Evolutionary conservation across 768 basidiomycete genomes (phyloP).

Genomic region (Porpolomopsis calyptriformis): DNA sequence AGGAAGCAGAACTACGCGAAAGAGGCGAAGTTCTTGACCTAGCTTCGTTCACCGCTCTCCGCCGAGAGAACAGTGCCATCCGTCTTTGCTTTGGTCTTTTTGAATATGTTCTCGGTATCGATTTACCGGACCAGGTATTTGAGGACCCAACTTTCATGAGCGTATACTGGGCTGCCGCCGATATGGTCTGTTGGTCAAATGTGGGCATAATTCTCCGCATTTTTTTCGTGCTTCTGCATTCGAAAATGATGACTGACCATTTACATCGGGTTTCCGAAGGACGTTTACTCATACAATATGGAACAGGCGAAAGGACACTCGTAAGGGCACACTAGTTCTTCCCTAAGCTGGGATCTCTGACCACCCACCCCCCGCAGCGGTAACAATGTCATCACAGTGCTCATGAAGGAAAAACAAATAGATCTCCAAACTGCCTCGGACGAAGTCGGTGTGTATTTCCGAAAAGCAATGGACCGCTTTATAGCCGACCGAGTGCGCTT

Average conservation of each 20-base stretch:
- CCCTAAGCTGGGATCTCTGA: not conserved
- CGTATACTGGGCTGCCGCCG: constrained; percentile 48
- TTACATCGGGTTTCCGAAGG: not conserved
- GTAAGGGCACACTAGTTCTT: constrained; percentile 3
- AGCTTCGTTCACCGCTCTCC: constrained; percentile 43
- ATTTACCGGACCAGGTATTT: constrained; percentile 53
- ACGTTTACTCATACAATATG: constrained; percentile 36
- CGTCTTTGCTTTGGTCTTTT: constrained; percentile 53
- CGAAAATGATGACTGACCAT: not conserved
- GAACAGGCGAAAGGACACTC: constrained; percentile 55
- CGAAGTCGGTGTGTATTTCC: constrained; percentile 41
- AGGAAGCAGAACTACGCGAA: constrained; percentile 54
- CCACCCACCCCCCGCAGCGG: constrained; percentile 18
- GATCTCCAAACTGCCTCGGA: constrained; percentile 51
- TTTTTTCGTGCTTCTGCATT: constrained; percentile 2
- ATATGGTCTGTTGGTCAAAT: constrained; percentile 63
- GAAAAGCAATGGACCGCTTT: constrained; percentile 41
- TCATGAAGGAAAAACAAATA: constrained; percentile 45
- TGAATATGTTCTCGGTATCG: constrained; percentile 49
- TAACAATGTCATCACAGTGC: constrained; percentile 60
- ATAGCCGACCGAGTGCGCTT: constrained; percentile 34
- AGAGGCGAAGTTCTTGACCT: constrained; percentile 43
- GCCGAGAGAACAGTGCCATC: constrained; percentile 61
- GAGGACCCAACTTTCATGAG: constrained; percentile 43
- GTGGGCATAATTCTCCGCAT: constrained; percentile 26